A percentile compares a stretch with the other conserved stretches of the same genome.
Conservation (phyloP, 1,284 basidiomycete species). For the Ganoderma leucocontextum region DNA sequence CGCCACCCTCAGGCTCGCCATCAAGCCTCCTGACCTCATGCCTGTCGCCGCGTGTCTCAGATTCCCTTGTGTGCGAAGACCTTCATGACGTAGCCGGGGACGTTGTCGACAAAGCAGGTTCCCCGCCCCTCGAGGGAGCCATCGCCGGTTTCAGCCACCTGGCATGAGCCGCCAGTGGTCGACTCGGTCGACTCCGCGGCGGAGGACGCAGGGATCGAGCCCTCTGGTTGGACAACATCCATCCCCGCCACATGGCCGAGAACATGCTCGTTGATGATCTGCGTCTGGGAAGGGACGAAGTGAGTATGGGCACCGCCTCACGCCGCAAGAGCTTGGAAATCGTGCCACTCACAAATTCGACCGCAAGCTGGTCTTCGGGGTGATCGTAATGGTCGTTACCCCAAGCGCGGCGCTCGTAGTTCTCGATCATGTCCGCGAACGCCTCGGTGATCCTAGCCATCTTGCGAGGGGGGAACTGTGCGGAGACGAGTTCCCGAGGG, state of each 20-base stretch:
- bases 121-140: not conserved
- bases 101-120: not conserved
- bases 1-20: too few species aligned
- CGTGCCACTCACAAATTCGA: not conserved
- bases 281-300: not conserved
- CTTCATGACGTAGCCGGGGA: slow-evolving; percentile 8
- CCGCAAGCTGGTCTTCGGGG: not conserved
- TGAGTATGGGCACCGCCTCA: not conserved
- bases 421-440: not conserved
- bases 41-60: too few species aligned
- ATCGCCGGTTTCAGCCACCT: too few species aligned
- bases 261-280: not conserved
- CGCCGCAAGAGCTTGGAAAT: not conserved
- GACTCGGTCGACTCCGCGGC: not conserved
- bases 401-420: not conserved
- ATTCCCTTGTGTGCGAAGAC: not conserved
- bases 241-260: not conserved
- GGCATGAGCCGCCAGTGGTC: too few species aligned
- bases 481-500: not conserved
- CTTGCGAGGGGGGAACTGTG: not conserved
- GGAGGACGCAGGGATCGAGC: too few species aligned
- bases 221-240: not conserved
- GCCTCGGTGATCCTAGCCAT: not conserved
- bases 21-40: too few species aligned
- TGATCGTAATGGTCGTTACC: not conserved